phyloP scores from a whole-genome alignment of 148 eudicot species.

The Arctostaphylos glauca region DNA sequence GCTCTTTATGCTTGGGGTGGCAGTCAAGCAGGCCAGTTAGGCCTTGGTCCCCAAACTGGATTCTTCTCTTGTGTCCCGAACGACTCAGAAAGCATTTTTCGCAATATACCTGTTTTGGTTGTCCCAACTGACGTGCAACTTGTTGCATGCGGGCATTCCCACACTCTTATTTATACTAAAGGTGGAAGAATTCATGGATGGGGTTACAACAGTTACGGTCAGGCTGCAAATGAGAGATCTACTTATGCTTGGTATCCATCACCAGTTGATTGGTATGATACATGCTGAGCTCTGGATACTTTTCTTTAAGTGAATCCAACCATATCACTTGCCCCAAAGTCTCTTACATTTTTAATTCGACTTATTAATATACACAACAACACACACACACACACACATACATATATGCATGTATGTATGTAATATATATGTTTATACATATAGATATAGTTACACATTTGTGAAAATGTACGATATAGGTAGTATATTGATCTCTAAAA shows the following conservation, averaged over 20 bases:
- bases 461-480: neutral
- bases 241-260: slow-evolving; percentile 99
- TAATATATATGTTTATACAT: too few species aligned
- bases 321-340: neutral
- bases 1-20: slow-evolving; percentile 99
- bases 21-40: slow-evolving; percentile 91
- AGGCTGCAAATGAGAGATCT: slow-evolving; percentile 84
- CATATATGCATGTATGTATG: too few species aligned
- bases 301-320: neutral
- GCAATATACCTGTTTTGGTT: slow-evolving; percentile 75
- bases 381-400: too few species aligned
- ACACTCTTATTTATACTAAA: slow-evolving; percentile 80
- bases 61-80: slow-evolving; percentile 64
- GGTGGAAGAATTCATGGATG: slow-evolving; percentile 97
- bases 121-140: slow-evolving; percentile 68
- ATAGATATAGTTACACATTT: too few species aligned
- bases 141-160: slow-evolving; percentile 95
- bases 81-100: slow-evolving; percentile 62
- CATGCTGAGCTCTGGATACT: neutral
- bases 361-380: too few species aligned
- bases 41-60: slow-evolving; percentile 77
- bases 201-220: slow-evolving; percentile 98
- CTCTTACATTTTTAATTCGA: neutral
- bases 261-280: slow-evolving; percentile 91
- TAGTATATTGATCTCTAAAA: neutral